These are phyloP conservation scores for Umbelopsis ramanniana DNA, from an alignment of 192 early-diverging fungal genomes.

Conservation along the genomic window DNA sequence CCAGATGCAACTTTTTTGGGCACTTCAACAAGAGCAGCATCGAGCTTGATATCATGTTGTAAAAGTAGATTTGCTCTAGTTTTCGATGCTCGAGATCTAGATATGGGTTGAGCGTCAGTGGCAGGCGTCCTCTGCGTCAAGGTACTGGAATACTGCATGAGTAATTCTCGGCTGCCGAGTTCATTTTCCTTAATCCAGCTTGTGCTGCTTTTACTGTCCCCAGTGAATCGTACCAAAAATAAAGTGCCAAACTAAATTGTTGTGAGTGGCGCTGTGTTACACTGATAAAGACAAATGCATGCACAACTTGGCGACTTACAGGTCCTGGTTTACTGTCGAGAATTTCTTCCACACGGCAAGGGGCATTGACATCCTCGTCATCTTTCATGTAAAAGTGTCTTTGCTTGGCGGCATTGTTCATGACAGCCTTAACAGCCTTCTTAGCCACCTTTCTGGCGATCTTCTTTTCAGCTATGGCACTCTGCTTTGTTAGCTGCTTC, in stretches of 20 bases:
- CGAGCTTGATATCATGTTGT: background rate
- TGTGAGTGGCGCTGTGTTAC: background rate
- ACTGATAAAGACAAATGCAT: too few relatives aligned
- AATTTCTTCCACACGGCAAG: conserved; percentile 1
- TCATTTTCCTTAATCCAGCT: conserved; percentile 8
- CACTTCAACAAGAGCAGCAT: background rate
- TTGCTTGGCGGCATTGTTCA: conserved; percentile 10
- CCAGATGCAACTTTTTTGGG: background rate
- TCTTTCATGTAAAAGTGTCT: conserved; percentile 8
- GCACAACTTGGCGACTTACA: background rate
- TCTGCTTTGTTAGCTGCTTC: background rate
- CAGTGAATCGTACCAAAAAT: conserved; percentile 10
- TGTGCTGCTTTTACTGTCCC: background rate
- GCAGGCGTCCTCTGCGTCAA: background rate
- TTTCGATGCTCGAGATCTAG: background rate
- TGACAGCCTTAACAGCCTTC: conserved; percentile 4
- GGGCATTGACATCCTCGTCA: background rate
- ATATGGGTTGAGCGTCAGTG: background rate
- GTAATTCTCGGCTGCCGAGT: conserved; percentile 2
- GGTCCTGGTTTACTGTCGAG: background rate
- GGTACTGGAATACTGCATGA: background rate
- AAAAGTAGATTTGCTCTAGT: conserved; percentile 7
- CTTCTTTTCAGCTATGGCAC: background rate
- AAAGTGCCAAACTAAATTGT: background rate
- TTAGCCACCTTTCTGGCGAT: background rate